phyloP scores from a whole-genome alignment of 2,329 filamentous ascomycete species.

The Corniculantispora saksenae region DNA sequence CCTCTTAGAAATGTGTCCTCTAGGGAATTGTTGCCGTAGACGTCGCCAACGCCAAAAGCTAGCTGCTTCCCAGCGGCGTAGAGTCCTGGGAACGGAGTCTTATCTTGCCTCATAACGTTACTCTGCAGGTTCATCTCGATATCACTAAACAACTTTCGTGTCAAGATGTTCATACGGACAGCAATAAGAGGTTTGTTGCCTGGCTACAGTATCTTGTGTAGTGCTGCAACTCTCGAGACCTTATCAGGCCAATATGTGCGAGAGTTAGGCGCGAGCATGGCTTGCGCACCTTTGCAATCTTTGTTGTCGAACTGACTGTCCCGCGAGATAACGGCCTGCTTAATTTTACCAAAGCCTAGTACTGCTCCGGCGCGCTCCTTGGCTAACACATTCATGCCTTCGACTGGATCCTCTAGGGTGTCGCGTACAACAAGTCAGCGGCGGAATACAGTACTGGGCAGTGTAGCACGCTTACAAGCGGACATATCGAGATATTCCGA shows the following conservation, averaged over 20 bases:
- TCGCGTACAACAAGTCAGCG: conserved; percentile 61
- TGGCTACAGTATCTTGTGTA: conserved; percentile 55
- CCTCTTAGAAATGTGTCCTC: conserved; percentile 65
- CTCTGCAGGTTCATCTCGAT: conserved; percentile 60
- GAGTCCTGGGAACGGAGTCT: conserved; percentile 50
- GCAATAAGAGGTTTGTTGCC: conserved; percentile 61
- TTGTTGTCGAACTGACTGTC: conserved; percentile 58
- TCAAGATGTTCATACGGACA: conserved; percentile 61
- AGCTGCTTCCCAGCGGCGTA: conserved; percentile 63
- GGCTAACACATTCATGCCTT: conserved; percentile 60
- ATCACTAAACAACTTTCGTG: conserved; percentile 61
- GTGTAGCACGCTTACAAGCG: no score
- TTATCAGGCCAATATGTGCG: conserved; percentile 57
- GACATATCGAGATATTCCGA: no score
- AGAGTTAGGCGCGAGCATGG: conserved; percentile 61
- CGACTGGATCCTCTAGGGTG: conserved; percentile 55
- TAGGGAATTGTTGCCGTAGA: conserved; percentile 63
- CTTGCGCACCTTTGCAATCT: conserved; percentile 62
- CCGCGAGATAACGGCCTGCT: conserved; percentile 50
- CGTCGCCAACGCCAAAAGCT: conserved; percentile 62
- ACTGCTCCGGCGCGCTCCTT: conserved; percentile 45
- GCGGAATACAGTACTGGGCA: no score
- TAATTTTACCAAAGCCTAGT: conserved; percentile 48
- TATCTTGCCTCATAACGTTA: conserved; percentile 55
- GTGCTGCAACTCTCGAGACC: conserved; percentile 51